A percentile compares a stretch with the other conserved stretches of the same genome.
Conservation (phyloP, 1,284 basidiomycete species). For the Malassezia slooffiae region DNA sequence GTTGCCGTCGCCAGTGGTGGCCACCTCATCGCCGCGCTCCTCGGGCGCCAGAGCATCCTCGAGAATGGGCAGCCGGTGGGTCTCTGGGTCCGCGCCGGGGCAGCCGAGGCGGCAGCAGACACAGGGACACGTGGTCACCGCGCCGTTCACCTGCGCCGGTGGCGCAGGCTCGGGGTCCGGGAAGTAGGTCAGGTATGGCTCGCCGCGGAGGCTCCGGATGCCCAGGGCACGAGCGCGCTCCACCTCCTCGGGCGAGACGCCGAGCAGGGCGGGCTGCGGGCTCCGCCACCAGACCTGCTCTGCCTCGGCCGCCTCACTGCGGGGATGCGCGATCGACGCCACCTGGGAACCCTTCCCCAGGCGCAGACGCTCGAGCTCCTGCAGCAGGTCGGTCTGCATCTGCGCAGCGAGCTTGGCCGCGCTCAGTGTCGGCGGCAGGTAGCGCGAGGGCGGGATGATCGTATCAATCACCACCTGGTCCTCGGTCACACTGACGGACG, state of each 20-base stretch:
- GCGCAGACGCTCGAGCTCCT: conserved; percentile 7
- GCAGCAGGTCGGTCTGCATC: conserved; percentile 13
- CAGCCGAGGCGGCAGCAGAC: conserved; percentile 14
- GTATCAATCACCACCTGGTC: conserved; percentile 30
- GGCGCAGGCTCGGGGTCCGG: conserved; percentile 5
- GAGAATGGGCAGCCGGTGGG: conserved; percentile 5
- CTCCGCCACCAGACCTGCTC: conserved; percentile 7
- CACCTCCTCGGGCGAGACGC: neutral
- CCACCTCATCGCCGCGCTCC: neutral
- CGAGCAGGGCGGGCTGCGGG: conserved; percentile 3
- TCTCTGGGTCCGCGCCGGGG: conserved; percentile 10
- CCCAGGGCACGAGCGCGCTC: conserved; percentile 2
- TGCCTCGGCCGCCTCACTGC: conserved; percentile 13
- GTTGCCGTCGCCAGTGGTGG: too few relatives aligned
- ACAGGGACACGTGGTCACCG: conserved; percentile 10
- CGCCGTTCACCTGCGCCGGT: conserved; percentile 1
- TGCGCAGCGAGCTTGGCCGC: conserved; percentile 8
- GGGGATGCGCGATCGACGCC: conserved; percentile 12
- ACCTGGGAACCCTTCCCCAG: conserved; percentile 8
- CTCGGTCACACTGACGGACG: conserved; percentile 19
- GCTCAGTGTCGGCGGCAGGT: conserved; percentile 11
- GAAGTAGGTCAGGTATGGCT: conserved; percentile 14
- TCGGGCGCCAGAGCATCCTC: conserved; percentile 7
- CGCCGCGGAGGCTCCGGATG: conserved; percentile 14
- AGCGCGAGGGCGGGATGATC: conserved; percentile 23